Evolutionary conservation across 148 eudicot genomes (phyloP).

Genomic region (Rhododendron ferrugineum): DNA sequence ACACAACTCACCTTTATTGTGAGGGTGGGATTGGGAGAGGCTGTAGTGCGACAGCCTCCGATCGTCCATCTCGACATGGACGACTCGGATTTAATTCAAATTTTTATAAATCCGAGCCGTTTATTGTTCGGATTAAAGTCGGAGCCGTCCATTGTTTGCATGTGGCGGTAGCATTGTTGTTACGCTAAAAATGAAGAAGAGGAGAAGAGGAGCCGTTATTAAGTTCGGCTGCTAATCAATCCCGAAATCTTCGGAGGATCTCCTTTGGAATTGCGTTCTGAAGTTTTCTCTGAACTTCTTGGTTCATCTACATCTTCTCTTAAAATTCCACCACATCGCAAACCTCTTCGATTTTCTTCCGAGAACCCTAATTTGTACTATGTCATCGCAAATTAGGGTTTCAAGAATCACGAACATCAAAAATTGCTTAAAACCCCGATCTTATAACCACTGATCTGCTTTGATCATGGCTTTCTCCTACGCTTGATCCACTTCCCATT

Average conservation of each 20-base stretch:
- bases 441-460: not conserved
- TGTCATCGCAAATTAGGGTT: constrained; percentile 7
- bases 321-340: not conserved
- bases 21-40: too few relatives aligned
- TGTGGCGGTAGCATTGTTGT: too few relatives aligned
- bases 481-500: not conserved
- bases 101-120: too few relatives aligned
- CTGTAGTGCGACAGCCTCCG: too few relatives aligned
- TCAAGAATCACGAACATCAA: not conserved
- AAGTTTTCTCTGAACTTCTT: not conserved
- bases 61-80: too few relatives aligned
- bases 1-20: too few relatives aligned
- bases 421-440: not conserved
- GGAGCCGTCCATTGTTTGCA: too few relatives aligned
- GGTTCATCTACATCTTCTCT: not conserved
- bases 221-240: not conserved
- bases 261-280: not conserved
- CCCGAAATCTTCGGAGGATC: not conserved
- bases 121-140: too few relatives aligned
- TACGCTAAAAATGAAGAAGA: not conserved
- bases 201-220: not conserved
- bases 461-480: not conserved
- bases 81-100: too few relatives aligned
- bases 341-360: not conserved
- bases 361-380: constrained; percentile 6